These are phyloP conservation scores for Vanrija humicola DNA, from an alignment of 1,284 basidiomycete species.

Conservation along the genomic window DNA sequence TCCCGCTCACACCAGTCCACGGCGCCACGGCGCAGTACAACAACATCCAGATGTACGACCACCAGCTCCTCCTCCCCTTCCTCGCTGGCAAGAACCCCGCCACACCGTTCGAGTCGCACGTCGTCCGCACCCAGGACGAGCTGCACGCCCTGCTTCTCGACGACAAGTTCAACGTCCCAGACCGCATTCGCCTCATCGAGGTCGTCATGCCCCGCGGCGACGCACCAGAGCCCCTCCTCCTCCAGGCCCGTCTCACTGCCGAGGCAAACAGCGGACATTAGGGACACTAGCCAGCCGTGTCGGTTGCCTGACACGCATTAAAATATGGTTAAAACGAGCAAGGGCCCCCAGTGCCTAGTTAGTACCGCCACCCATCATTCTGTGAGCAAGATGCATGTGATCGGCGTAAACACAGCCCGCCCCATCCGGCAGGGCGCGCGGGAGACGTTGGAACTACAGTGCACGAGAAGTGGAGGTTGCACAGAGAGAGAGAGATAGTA, in stretches of 20 bases:
- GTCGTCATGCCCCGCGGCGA: slow-evolving; percentile 47
- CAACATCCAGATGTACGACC: slow-evolving; percentile 50
- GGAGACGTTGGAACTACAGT: neutral
- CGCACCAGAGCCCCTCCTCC: slow-evolving; percentile 40
- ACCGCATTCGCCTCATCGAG: slow-evolving; percentile 46
- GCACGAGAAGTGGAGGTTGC: neutral
- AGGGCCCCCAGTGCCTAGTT: neutral
- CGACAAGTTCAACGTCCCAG: slow-evolving; percentile 38
- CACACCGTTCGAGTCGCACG: slow-evolving; percentile 27
- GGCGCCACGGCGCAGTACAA: slow-evolving; percentile 49
- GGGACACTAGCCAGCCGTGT: too few species aligned
- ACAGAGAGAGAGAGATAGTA: neutral
- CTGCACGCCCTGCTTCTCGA: slow-evolving; percentile 54
- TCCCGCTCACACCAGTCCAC: slow-evolving; percentile 39
- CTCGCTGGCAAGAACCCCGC: slow-evolving; percentile 21
- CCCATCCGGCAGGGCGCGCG: neutral
- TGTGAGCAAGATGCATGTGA: neutral
- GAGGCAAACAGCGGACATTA: slow-evolving; percentile 32
- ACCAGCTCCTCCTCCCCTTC: slow-evolving; percentile 47
- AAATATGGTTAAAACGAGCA: too few species aligned
- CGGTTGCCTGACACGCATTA: too few species aligned
- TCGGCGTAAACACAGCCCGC: neutral
- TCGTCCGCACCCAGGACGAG: slow-evolving; percentile 48
- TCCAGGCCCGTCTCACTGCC: slow-evolving; percentile 48
- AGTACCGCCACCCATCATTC: neutral